Base-by-base conservation (phyloP, 805 yeast species). In the Kregervanrija fluxuum region DNA sequence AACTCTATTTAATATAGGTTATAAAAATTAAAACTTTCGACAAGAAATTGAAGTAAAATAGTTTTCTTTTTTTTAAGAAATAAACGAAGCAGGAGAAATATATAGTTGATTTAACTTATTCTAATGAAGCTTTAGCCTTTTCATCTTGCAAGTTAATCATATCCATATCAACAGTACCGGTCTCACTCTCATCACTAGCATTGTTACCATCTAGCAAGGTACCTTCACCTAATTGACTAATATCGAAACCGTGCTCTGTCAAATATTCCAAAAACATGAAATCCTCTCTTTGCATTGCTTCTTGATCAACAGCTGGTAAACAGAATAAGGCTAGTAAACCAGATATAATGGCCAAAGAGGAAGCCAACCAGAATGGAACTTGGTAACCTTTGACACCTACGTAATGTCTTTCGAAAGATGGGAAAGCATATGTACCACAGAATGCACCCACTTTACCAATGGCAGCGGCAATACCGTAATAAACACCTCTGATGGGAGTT, bases 401-500 rank as follows among this genome's bases (percentile, higher is more conserved):
- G 43, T 77, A 77, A 51, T 77, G 70, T 43, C 64, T 69, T 51
- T 82, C 80, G 57, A 90, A 82, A 40, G 79, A 75, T 37, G 96
- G 96, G 77, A 91, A 91, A 31, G 84, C 82, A 59, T 82, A 88
- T 38, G 93, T 82, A 45, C 96, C 96, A 30, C 82, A 85, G 60
- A 90, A 89, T 1, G 96, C 97, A 60, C 97, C 97, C 48, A 87
- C 70, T 64, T 90, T 90, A 58, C 96, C 97, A 43, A 81, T 55
- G 22, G 96, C 96, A 45, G 97, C 96, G 37, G 95, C 91, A 54
- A 88, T 72, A 56, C 93, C 93, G 60, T 90, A 90, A 66, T 84
- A 86, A 56, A 85, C 85, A 47, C 96, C 97, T 69, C 97, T 81
- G 45, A 89, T 75, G 16, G 95, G 81, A 9, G 96, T 82, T 38